Conservation (phyloP, 805 yeast genomes). For the Yamadazyma sp. region DNA sequence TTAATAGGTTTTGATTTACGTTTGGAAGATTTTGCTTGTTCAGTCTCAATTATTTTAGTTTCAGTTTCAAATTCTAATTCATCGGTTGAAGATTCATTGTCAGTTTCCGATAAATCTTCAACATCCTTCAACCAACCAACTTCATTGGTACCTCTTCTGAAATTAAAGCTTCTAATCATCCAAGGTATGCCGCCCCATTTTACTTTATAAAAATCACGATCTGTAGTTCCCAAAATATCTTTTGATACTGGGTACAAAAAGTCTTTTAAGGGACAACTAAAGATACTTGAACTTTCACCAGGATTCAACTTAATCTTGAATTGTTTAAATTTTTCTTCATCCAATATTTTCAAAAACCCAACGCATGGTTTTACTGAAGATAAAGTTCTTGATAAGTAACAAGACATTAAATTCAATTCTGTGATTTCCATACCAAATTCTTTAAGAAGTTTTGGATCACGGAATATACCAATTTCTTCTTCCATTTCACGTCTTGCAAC, state of each 20-base stretch:
- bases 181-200: constrained; percentile 75
- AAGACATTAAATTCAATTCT: constrained; percentile 62
- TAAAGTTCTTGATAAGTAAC: constrained; percentile 77
- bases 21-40: constrained; percentile 11
- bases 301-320: constrained; percentile 58
- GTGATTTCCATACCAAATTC: constrained; percentile 59
- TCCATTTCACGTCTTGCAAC: constrained; percentile 80
- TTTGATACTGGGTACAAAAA: constrained; percentile 35
- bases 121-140: constrained; percentile 61
- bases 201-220: constrained; percentile 31
- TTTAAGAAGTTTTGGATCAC: constrained; percentile 42
- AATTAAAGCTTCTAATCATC: constrained; percentile 60
- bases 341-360: constrained; percentile 51
- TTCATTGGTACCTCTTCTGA: constrained; percentile 19
- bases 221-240: constrained; percentile 26
- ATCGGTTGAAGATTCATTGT: constrained; percentile 1
- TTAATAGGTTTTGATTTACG: constrained; percentile 1
- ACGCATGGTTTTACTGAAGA: constrained; percentile 81
- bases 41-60: not conserved
- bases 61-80: constrained; percentile 9
- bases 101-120: constrained; percentile 47
- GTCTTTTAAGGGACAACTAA: constrained; percentile 68
- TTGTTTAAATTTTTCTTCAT: constrained; percentile 18
- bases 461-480: constrained; percentile 80
- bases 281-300: constrained; percentile 71